These are phyloP conservation scores for Alternaria angustiovoidea DNA, from an alignment of 2,329 filamentous ascomycete species.

Conservation along the genomic window DNA sequence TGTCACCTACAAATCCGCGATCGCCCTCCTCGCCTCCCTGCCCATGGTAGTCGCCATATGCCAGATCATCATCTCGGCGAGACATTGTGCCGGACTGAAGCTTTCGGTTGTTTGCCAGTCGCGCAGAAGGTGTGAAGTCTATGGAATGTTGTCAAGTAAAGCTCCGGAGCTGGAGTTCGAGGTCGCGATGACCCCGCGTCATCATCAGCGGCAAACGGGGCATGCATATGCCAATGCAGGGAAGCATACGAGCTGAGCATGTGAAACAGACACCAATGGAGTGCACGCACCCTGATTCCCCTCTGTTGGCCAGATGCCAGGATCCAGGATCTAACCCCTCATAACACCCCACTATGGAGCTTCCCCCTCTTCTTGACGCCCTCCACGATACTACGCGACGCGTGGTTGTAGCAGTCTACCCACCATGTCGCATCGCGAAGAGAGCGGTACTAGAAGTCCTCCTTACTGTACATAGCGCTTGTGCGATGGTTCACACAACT, in stretches of 20 bases:
- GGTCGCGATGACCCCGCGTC: slow-evolving; percentile 28
- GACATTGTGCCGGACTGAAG: slow-evolving; percentile 39
- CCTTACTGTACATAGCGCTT: neutral
- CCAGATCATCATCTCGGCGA: slow-evolving; percentile 60
- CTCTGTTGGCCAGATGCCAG: neutral
- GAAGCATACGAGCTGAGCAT: slow-evolving; percentile 9
- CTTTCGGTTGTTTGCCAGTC: slow-evolving; percentile 10
- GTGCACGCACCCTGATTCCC: slow-evolving; percentile 4
- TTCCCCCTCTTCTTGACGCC: slow-evolving; percentile 2
- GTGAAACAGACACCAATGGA: slow-evolving; percentile 6
- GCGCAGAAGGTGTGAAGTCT: neutral
- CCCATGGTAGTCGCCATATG: slow-evolving; percentile 62
- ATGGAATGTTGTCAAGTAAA: slow-evolving; percentile 9
- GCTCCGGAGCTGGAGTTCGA: slow-evolving; percentile 15
- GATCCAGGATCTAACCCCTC: slow-evolving; percentile 1
- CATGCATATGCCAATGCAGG: slow-evolving; percentile 10
- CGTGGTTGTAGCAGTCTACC: neutral
- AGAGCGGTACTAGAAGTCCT: neutral
- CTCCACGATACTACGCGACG: neutral
- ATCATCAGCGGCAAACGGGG: slow-evolving; percentile 23
- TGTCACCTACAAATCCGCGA: slow-evolving; percentile 62
- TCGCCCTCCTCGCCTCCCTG: slow-evolving; percentile 52
- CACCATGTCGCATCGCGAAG: neutral
- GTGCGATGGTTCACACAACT: neutral
- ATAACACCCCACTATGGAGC: neutral